Conservation (phyloP, 257 asterid genomes). For the Fraxinus anomala region DNA sequence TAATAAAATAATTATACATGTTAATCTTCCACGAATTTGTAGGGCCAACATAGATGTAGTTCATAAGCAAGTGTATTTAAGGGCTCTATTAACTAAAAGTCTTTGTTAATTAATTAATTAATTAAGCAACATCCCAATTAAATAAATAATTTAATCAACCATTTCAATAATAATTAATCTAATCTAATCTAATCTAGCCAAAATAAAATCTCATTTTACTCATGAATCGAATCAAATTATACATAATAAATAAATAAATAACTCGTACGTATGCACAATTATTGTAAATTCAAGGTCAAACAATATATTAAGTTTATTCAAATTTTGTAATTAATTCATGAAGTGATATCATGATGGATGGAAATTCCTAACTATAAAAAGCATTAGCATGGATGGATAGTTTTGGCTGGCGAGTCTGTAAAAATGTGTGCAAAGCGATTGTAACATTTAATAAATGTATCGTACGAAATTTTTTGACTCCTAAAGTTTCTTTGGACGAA, state of each 20-base stretch:
- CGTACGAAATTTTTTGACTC: no score
- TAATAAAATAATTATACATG: not conserved
- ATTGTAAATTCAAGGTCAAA: not conserved
- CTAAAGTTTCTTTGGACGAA: not conserved
- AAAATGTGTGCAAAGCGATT: no score
- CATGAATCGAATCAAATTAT: no score
- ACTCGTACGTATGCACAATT: not conserved
- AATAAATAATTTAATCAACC: not conserved
- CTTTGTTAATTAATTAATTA: not conserved
- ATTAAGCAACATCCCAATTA: not conserved
- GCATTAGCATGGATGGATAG: no score
- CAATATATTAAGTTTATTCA: not conserved
- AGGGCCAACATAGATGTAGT: conserved; percentile 14
- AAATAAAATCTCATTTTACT: conserved; percentile 9
- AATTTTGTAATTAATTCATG: no score
- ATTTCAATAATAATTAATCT: conserved; percentile 4
- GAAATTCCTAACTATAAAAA: no score
- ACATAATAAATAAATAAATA: not conserved
- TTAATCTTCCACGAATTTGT: conserved; percentile 6
- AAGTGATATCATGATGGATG: no score
- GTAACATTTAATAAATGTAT: no score
- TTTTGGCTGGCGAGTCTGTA: no score
- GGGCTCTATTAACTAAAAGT: conserved; percentile 22
- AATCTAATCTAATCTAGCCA: not conserved
- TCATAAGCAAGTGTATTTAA: conserved; percentile 20